Percentiles rank a stretch among this genome's conserved stretches.
phyloP scores from a whole-genome alignment of 2,329 filamentous ascomycete species.

The Pseudogymnoascus sp. region DNA sequence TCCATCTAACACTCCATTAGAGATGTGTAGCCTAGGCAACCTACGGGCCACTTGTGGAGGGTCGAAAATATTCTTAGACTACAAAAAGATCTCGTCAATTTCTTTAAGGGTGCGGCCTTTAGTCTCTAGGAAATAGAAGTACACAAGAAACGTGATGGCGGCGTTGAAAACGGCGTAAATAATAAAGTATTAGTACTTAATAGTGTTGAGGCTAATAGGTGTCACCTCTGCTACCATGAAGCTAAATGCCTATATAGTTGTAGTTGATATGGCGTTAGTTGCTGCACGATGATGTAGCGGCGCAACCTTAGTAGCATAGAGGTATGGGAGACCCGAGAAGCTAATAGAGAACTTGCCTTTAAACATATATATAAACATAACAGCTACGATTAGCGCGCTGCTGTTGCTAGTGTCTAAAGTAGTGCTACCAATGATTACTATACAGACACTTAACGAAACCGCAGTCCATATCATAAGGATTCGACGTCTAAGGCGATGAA shows the following conservation, averaged over 20 bases:
- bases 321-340: slow-evolving; percentile 11
- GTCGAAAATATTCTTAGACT: slow-evolving; percentile 16
- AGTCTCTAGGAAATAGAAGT: slow-evolving; percentile 16
- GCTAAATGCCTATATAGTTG: slow-evolving; percentile 14
- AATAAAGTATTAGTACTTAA: slow-evolving; percentile 13
- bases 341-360: slow-evolving; percentile 38
- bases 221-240: slow-evolving; percentile 14
- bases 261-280: slow-evolving; percentile 10
- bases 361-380: slow-evolving; percentile 51
- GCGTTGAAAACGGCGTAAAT: slow-evolving; percentile 12
- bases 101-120: slow-evolving; percentile 16
- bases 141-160: slow-evolving; percentile 6
- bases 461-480: too few relatives aligned
- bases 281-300: slow-evolving; percentile 5
- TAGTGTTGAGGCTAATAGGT: slow-evolving; percentile 11
- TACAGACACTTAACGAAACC: too few relatives aligned
- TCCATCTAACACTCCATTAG: not conserved
- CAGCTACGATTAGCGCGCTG: too few relatives aligned
- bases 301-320: slow-evolving; percentile 14
- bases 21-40: slow-evolving; percentile 11
- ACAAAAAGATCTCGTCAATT: slow-evolving; percentile 16
- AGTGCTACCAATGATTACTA: too few relatives aligned
- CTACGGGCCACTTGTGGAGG: slow-evolving; percentile 13
- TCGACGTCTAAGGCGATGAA: too few relatives aligned
- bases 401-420: too few relatives aligned